phyloP scores from a whole-genome alignment of 2,329 filamentous ascomycete genomes.

The Fusarium subglutinans region DNA sequence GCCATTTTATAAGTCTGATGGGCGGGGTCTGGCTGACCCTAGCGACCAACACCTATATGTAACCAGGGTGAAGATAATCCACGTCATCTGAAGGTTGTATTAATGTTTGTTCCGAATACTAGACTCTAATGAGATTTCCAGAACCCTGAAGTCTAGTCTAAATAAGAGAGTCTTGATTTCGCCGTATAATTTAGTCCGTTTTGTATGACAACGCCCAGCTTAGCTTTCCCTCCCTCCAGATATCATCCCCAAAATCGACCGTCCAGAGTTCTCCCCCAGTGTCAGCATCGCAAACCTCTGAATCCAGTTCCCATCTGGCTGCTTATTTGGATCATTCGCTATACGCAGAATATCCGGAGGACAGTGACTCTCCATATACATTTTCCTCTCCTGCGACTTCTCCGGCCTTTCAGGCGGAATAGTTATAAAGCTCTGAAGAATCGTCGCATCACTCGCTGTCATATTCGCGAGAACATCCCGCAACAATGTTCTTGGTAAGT shows the following conservation, averaged over 20 bases:
- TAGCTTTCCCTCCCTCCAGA: background rate
- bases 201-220: background rate
- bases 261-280: background rate
- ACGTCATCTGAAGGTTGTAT: background rate
- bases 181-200: too few relatives aligned
- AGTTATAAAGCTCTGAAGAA: slow-evolving; percentile 2
- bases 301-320: background rate
- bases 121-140: too few relatives aligned
- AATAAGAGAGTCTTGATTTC: background rate
- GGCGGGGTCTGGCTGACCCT: background rate
- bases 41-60: background rate
- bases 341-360: background rate
- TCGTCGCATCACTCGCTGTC: background rate
- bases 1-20: background rate
- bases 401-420: background rate
- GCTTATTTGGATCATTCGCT: background rate
- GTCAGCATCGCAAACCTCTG: background rate
- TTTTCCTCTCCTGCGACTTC: background rate
- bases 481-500: background rate
- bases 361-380: slow-evolving; percentile 10
- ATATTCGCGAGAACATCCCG: background rate
- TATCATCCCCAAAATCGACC: background rate
- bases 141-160: background rate
- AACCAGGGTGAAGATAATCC: background rate
- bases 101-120: too few relatives aligned